phyloP scores from a whole-genome alignment of 192 early-diverging fungal genomes.

The Entophlyctis luteolus region DNA sequence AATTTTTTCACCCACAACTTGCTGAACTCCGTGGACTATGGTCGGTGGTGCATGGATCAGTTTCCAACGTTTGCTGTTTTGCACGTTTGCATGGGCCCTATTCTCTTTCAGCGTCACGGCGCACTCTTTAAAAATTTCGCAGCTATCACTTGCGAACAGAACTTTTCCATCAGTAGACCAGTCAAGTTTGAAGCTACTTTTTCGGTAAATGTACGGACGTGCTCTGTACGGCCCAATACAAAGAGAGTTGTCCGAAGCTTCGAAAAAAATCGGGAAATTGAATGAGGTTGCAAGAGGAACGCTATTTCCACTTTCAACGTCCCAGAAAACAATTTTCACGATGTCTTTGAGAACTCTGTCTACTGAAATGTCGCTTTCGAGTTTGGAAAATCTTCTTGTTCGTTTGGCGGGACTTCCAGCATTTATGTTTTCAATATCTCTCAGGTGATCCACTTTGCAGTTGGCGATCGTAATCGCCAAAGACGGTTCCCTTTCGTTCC shows the following conservation, averaged over 20 bases:
- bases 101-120: conserved; percentile 12
- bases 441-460: neutral
- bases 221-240: neutral
- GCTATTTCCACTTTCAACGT: conserved; percentile 16
- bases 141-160: conserved; percentile 18
- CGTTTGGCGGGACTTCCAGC: neutral
- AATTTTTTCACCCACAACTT: neutral
- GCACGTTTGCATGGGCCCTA: conserved; percentile 2
- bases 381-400: neutral
- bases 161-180: conserved; percentile 23
- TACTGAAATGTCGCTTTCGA: conserved; percentile 4
- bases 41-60: neutral
- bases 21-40: neutral
- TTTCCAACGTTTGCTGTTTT: neutral
- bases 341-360: conserved; percentile 19
- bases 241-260: conserved; percentile 5
- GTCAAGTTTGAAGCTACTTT: neutral
- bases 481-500: neutral
- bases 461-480: conserved; percentile 1
- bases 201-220: neutral
- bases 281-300: neutral
- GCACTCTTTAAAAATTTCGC: conserved; percentile 27
- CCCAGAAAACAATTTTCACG: conserved; percentile 30
- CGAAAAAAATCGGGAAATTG: conserved; percentile 21
- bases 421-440: neutral